Evolutionary conservation across 106 monocot species (phyloP).

Genomic region (Apostasia shenzhenica): DNA sequence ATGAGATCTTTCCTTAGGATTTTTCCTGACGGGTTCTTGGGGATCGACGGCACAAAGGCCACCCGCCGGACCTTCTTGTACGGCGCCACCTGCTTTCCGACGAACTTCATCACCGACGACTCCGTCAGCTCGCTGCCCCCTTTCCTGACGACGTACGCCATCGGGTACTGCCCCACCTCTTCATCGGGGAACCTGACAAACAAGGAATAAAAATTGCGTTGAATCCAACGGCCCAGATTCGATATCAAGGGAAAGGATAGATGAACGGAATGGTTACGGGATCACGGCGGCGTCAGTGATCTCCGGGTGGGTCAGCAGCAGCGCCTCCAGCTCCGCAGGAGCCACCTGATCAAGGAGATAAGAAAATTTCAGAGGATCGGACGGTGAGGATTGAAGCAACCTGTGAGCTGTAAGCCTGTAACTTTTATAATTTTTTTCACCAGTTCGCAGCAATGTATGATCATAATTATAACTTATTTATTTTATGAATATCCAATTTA

Average conservation of each 20-base stretch:
- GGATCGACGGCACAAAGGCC: conserved; percentile 57
- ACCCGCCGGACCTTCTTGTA: conserved; percentile 84
- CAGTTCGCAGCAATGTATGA: too few relatives aligned
- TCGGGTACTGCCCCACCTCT: conserved; percentile 71
- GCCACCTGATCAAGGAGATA: conserved; percentile 41
- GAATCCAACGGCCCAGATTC: too few relatives aligned
- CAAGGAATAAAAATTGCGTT: not conserved
- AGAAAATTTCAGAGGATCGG: not conserved
- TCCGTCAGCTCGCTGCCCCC: conserved; percentile 28
- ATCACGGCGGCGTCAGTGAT: conserved; percentile 76
- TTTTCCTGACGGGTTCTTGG: conserved; percentile 89
- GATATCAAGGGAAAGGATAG: not conserved
- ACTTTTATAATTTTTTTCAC: too few relatives aligned
- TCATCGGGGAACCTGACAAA: conserved; percentile 63
- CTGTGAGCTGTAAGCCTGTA: too few relatives aligned
- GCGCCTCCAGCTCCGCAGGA: conserved; percentile 78
- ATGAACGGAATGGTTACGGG: conserved; percentile 31
- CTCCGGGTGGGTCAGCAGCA: conserved; percentile 58
- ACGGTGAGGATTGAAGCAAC: not conserved
- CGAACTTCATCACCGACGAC: conserved; percentile 55
- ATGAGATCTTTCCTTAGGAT: conserved; percentile 91
- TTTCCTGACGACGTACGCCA: conserved; percentile 87
- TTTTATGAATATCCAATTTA: too few relatives aligned
- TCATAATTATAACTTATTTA: too few relatives aligned
- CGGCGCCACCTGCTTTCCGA: conserved; percentile 78